These are phyloP conservation scores for Quercus dentata DNA, from an alignment of 306 rosid species.

Conservation along the genomic window DNA sequence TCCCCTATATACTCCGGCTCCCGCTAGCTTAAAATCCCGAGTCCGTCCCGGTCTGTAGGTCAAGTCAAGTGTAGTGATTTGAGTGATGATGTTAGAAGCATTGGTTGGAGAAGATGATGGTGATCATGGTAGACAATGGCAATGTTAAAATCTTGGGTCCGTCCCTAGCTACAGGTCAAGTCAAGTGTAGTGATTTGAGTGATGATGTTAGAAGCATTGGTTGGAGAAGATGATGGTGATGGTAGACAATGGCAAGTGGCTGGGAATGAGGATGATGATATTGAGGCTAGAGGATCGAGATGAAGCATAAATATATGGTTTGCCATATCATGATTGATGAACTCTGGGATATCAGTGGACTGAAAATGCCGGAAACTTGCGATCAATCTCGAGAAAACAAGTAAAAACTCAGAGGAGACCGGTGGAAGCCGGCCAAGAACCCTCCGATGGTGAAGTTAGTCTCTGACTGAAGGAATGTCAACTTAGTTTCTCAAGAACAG, in stretches of 20 bases:
- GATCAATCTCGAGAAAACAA: too few relatives aligned
- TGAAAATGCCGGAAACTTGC: too few relatives aligned
- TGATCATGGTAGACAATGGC: conserved; percentile 7
- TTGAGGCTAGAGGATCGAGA: background rate
- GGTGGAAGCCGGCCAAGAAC: too few relatives aligned
- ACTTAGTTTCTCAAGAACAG: too few relatives aligned
- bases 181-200: background rate
- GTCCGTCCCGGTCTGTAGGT: background rate
- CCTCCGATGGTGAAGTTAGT: too few relatives aligned
- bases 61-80: background rate
- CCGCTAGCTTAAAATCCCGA: too few relatives aligned
- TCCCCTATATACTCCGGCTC: too few relatives aligned
- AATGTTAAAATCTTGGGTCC: too few relatives aligned
- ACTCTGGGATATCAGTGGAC: too few relatives aligned
- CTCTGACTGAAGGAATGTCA: too few relatives aligned
- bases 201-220: background rate
- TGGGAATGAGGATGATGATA: background rate
- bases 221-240: background rate
- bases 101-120: background rate
- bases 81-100: background rate
- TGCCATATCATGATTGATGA: background rate
- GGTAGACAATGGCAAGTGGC: conserved; percentile 7
- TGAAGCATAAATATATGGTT: background rate
- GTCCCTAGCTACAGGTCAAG: background rate
- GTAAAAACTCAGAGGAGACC: too few relatives aligned